Evolutionary conservation across 2,329 filamentous ascomycete species (phyloP).

Genomic region (Aspergillus transmontanensis): DNA sequence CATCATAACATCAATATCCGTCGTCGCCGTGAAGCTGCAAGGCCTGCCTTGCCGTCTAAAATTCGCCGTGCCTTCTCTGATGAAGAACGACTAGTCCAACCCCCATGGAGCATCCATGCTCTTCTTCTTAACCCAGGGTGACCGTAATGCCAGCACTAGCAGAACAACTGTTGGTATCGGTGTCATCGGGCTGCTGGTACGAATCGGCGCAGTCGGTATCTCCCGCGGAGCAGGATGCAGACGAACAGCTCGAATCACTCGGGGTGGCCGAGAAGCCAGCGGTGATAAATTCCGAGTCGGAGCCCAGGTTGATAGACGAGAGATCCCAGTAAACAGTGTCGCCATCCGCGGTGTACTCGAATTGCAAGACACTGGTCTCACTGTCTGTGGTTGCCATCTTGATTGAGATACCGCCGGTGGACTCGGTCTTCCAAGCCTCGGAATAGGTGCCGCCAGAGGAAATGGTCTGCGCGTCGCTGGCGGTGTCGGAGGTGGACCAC

Average conservation of each 20-base stretch:
- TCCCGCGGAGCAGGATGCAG: slow-evolving; percentile 28
- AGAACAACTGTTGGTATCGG: slow-evolving; percentile 28
- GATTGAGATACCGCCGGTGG: slow-evolving; percentile 36
- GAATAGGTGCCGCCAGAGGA: slow-evolving; percentile 21
- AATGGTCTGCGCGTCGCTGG: slow-evolving; percentile 26
- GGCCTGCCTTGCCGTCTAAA: not conserved
- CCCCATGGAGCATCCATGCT: not conserved
- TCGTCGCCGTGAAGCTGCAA: not conserved
- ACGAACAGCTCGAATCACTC: slow-evolving; percentile 24
- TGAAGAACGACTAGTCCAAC: not conserved
- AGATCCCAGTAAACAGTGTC: slow-evolving; percentile 34
- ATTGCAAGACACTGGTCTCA: slow-evolving; percentile 30
- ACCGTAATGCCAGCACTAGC: slow-evolving; percentile 40
- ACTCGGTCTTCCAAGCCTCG: slow-evolving; percentile 32
- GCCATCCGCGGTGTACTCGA: slow-evolving; percentile 34
- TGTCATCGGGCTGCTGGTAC: slow-evolving; percentile 33
- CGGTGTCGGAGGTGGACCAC: slow-evolving; percentile 28
- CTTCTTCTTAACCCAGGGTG: slow-evolving; percentile 25
- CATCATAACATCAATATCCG: not conserved
- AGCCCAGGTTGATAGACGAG: slow-evolving; percentile 32
- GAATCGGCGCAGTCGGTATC: slow-evolving; percentile 27
- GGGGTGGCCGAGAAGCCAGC: slow-evolving; percentile 32
- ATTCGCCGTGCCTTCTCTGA: not conserved
- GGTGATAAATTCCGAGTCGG: slow-evolving; percentile 22
- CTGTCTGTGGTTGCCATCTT: slow-evolving; percentile 29